Evolutionary conservation across 2,329 filamentous ascomycete genomes (phyloP), one percentile per base, ranked within the genome.

Genomic region (Penicillium sp.): DNA sequence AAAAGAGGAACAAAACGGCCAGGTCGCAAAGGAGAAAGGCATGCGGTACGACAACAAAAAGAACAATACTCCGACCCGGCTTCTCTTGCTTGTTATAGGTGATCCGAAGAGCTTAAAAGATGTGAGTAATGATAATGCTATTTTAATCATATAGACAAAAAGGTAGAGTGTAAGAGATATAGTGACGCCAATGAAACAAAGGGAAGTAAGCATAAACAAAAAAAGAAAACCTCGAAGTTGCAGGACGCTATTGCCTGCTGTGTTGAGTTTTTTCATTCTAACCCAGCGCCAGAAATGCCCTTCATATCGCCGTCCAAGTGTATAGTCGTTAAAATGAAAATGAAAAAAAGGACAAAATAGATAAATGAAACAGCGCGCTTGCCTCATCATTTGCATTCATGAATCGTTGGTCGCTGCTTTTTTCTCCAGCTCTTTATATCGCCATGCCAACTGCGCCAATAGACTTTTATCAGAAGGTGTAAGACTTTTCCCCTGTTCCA

Each of bases 371-470:
- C 21, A 33, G 24, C 19, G 57, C 42, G 58, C 57, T 58, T 58
- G 26, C n/a, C 10, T 19, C n/a, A n/a, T 11, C 21, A n/a, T 29
- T n/a, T 21, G 35, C 27, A 27, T 31, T 51, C 54, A 63, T 50
- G 55, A 50, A 46, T 58, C 61, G 10, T 61, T 65, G 45, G 70
- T 63, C 13, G 64, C 71, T 19, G 71, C 72, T 11, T 67, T 45
- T 44, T 72, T 67, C 55, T 74, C 72, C 57, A 74, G 49, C 8
- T 64, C 58, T 31, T 71, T 72, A 49, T 70, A 74, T 50, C 70
- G 63, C 72, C 72, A 74, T 46, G 69, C 70, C 31, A 69, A 72
- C 50, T 74, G 71, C 35, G 68, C 66, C 56, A 74, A 50, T 46
- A 72, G 68, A 29, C 67, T 71, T 58, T 64, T 69, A 33, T 73